These are phyloP conservation scores for Claviceps pazoutovae DNA, from an alignment of 2,329 filamentous ascomycete genomes.

Conservation along the genomic window DNA sequence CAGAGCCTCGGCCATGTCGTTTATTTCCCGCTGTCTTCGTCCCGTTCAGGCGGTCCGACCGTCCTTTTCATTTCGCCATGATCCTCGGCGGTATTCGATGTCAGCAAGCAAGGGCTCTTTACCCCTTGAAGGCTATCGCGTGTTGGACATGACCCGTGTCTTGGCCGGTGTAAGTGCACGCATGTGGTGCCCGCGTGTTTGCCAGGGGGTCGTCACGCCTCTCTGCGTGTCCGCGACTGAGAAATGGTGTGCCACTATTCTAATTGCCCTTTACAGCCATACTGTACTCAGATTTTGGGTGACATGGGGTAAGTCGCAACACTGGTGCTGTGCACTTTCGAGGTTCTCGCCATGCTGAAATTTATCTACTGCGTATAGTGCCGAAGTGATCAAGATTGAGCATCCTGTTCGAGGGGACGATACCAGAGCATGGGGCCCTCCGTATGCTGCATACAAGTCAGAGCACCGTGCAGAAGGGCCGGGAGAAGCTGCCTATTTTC, in stretches of 20 bases:
- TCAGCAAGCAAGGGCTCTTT: constrained; percentile 19
- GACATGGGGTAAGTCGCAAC: constrained; percentile 65
- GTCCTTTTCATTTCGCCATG: constrained; percentile 1
- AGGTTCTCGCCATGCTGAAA: not conserved
- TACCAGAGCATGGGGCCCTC: constrained; percentile 90
- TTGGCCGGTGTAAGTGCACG: constrained; percentile 64
- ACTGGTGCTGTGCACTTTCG: too few species aligned
- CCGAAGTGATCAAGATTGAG: constrained; percentile 95
- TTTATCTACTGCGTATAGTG: constrained; percentile 33
- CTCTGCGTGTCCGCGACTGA: too few species aligned
- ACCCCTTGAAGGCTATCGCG: constrained; percentile 73
- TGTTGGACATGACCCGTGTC: constrained; percentile 94
- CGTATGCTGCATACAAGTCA: constrained; percentile 67
- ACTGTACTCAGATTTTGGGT: constrained; percentile 91
- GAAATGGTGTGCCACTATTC: not conserved
- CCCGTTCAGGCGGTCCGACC: not conserved
- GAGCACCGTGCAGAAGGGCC: constrained; percentile 48
- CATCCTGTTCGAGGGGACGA: constrained; percentile 86
- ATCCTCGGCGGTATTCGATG: constrained; percentile 15
- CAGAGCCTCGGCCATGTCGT: constrained; percentile 5
- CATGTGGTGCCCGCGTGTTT: not conserved
- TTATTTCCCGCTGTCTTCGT: constrained; percentile 5
- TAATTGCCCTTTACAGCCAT: constrained; percentile 49
- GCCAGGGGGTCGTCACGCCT: too few species aligned
- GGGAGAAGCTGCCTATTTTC: constrained; percentile 89